Evolutionary conservation across 2,329 filamentous ascomycete species (phyloP).

Genomic region (Aspergillus latus): DNA sequence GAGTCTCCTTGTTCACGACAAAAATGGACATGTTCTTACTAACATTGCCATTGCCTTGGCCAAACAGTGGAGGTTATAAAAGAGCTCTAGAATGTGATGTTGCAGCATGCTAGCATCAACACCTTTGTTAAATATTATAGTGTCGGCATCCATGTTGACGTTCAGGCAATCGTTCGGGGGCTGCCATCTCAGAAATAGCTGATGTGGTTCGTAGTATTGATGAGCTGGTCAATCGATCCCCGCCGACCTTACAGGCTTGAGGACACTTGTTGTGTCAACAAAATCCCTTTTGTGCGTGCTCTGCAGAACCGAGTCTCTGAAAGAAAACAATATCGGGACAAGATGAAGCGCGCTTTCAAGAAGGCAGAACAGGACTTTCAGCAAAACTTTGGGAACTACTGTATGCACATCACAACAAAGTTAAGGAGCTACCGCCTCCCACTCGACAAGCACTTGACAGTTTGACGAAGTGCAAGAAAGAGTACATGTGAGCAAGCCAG

Average conservation of each 20-base stretch:
- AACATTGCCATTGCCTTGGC: not conserved
- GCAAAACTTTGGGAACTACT: no score
- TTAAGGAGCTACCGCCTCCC: no score
- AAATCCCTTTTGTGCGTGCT: conserved; percentile 18
- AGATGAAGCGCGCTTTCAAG: conserved; percentile 21
- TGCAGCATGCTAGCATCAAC: conserved; percentile 26
- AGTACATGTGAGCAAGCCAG: no score
- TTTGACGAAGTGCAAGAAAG: no score
- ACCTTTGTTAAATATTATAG: conserved; percentile 31
- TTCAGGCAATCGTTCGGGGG: conserved; percentile 26
- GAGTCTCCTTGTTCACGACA: conserved; percentile 18
- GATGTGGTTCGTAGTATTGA: conserved; percentile 27
- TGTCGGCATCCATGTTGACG: conserved; percentile 28
- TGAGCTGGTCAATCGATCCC: conserved; percentile 29
- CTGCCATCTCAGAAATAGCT: conserved; percentile 24
- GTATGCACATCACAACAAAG: no score
- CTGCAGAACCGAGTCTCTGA: conserved; percentile 22
- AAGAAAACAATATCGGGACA: conserved; percentile 20
- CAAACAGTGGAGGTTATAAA: conserved; percentile 22
- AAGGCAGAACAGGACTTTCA: conserved; percentile 10
- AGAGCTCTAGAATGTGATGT: conserved; percentile 24
- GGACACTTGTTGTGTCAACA: conserved; percentile 27
- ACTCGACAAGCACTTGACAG: not conserved
- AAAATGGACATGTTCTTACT: not conserved
- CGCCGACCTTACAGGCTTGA: conserved; percentile 26